Percentiles rank a stretch among this genome's conserved stretches.
These are phyloP conservation scores for Termitomyces bulborhizus DNA, from an alignment of 768 basidiomycete species.

Conservation along the genomic window DNA sequence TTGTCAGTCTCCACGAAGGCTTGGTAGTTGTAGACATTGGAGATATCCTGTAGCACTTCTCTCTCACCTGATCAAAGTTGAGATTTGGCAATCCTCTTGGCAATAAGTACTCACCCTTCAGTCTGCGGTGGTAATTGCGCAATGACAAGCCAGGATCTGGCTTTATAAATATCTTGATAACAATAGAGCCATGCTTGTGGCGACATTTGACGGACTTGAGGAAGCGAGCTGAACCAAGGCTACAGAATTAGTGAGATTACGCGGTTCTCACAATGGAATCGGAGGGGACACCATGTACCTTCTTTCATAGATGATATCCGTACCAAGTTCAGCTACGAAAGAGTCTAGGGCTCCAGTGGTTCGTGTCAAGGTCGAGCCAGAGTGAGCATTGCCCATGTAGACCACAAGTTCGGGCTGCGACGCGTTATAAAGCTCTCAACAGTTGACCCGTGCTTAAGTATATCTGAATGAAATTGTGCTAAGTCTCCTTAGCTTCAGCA, in stretches of 20 bases:
- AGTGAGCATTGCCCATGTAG: slow-evolving; percentile 74
- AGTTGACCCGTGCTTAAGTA: background rate
- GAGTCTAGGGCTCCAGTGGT: slow-evolving; percentile 82
- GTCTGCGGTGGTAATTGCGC: slow-evolving; percentile 61
- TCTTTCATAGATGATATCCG: slow-evolving; percentile 87
- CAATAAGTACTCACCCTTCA: slow-evolving; percentile 56
- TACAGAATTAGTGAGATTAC: background rate
- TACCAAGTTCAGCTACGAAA: slow-evolving; percentile 83
- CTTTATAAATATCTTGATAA: slow-evolving; percentile 95
- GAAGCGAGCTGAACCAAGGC: slow-evolving; percentile 26
- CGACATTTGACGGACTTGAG: slow-evolving; percentile 84
- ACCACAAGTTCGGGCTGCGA: background rate
- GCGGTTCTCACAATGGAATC: background rate
- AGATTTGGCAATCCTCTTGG: slow-evolving; percentile 1
- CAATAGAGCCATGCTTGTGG: slow-evolving; percentile 75
- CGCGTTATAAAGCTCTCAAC: background rate
- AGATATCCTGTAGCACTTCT: slow-evolving; percentile 76
- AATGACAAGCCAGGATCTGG: slow-evolving; percentile 82
- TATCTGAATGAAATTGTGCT: background rate
- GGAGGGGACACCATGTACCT: slow-evolving; percentile 43
- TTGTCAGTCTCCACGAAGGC: slow-evolving; percentile 91
- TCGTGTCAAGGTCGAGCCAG: slow-evolving; percentile 63
- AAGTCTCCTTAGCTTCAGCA: background rate
- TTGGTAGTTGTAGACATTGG: slow-evolving; percentile 87
- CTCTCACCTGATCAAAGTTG: slow-evolving; percentile 60